Conservation (phyloP, 352 stramenopile genomes). For the Phytophthora europaea region DNA sequence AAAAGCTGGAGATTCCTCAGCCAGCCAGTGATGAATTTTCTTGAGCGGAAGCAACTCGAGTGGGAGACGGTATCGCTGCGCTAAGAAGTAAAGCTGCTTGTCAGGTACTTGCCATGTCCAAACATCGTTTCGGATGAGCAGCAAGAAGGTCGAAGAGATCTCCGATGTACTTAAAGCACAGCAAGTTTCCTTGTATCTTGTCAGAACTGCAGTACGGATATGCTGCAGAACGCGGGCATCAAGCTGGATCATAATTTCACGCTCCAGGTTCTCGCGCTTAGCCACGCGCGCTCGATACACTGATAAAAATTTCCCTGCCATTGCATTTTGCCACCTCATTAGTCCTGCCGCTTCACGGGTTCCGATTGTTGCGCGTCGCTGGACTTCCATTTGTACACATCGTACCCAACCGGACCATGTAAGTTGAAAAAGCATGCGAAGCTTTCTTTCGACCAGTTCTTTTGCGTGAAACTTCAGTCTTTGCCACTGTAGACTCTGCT, state of each 20-base stretch:
- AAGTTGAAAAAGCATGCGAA: conserved; percentile 3
- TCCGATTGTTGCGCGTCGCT: conserved; percentile 14
- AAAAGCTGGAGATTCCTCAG: conserved; percentile 12
- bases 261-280: conserved; percentile 1
- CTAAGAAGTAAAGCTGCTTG: conserved; percentile 37
- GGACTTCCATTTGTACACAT: conserved; percentile 9
- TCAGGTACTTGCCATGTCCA: conserved; percentile 44
- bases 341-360: conserved; percentile 14
- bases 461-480: conserved; percentile 18
- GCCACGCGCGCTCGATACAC: conserved; percentile 15
- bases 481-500: conserved; percentile 34
- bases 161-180: neutral
- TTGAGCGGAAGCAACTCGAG: conserved; percentile 42
- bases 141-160: conserved; percentile 21
- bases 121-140: conserved; percentile 38
- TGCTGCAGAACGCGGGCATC: conserved; percentile 18
- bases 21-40: conserved; percentile 43
- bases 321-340: conserved; percentile 13
- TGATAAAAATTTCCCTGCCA: conserved; percentile 10
- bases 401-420: conserved; percentile 8
- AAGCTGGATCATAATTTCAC: conserved; percentile 13
- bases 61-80: conserved; percentile 34
- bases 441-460: conserved; percentile 16
- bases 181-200: neutral
- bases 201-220: conserved; percentile 18